phyloP scores from a whole-genome alignment of 352 stramenopile genomes.

The Globisporangium echinulatum region DNA sequence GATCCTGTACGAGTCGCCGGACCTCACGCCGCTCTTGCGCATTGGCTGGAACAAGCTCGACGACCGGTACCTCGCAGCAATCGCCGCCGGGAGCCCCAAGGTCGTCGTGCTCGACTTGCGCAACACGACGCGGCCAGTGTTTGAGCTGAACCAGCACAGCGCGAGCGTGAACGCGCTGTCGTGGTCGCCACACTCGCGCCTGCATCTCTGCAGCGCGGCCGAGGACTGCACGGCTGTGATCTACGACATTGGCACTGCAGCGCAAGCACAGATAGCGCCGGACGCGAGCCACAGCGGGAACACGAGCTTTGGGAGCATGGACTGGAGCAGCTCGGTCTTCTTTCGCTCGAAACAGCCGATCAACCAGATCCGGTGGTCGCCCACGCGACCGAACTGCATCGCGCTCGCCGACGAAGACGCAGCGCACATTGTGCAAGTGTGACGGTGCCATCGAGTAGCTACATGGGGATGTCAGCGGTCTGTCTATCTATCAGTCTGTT shows the following conservation, averaged over 20 bases:
- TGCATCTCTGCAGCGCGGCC: conserved; percentile 93
- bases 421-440: conserved; percentile 91
- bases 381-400: conserved; percentile 93
- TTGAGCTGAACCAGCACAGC: conserved; percentile 89
- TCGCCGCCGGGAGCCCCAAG: conserved; percentile 87
- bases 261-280: conserved; percentile 5
- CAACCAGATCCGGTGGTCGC: conserved; percentile 89
- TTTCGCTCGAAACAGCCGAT: conserved; percentile 67
- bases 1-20: conserved; percentile 95
- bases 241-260: conserved; percentile 83
- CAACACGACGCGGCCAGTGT: conserved; percentile 85
- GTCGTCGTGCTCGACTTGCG: conserved; percentile 96
- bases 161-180: conserved; percentile 94
- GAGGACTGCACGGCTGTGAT: conserved; percentile 96
- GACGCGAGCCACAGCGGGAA: conserved; percentile 15
- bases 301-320: conserved; percentile 16
- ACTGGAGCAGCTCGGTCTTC: conserved; percentile 39
- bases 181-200: conserved; percentile 91
- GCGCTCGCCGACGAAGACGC: conserved; percentile 93
- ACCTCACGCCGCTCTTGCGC: conserved; percentile 87
- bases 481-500: not conserved
- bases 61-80: conserved; percentile 95
- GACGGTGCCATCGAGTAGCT: conserved; percentile 1
- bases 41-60: conserved; percentile 98
- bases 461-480: not conserved